phyloP scores from a whole-genome alignment of 371 early-diverging fungal species.

The Circinella umbellata region DNA sequence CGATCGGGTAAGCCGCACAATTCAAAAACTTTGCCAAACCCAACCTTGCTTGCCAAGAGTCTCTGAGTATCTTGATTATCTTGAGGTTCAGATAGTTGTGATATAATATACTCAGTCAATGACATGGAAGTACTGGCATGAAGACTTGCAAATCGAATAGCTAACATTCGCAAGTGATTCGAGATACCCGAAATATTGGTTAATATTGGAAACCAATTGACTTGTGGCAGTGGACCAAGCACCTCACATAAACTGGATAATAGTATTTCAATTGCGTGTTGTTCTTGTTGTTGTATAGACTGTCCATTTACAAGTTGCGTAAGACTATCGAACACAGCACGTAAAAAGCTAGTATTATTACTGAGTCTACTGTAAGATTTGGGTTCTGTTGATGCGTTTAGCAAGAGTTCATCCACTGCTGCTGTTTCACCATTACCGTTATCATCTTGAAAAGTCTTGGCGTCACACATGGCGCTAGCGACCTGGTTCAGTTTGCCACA shows the following conservation, averaged over 20 bases:
- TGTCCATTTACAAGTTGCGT: conserved; percentile 5
- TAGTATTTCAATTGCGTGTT: conserved; percentile 15
- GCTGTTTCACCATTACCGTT: conserved; percentile 1
- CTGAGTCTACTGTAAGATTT: conserved; percentile 53
- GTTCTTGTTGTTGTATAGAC: neutral
- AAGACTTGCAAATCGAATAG: conserved; percentile 50
- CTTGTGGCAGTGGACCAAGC: conserved; percentile 60
- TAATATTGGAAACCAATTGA: conserved; percentile 61
- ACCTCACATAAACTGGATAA: conserved; percentile 32
- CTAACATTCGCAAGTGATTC: conserved; percentile 19
- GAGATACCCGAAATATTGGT: conserved; percentile 37
- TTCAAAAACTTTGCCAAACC: conserved; percentile 52
- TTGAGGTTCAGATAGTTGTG: conserved; percentile 28
- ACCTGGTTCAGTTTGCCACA: conserved; percentile 38
- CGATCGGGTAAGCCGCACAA: conserved; percentile 43
- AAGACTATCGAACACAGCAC: conserved; percentile 52
- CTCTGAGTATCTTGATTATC: neutral
- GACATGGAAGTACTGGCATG: conserved; percentile 63
- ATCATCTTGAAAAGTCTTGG: conserved; percentile 10
- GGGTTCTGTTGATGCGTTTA: conserved; percentile 47
- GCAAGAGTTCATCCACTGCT: conserved; percentile 9
- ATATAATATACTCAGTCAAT: conserved; percentile 56
- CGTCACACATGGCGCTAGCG: conserved; percentile 12
- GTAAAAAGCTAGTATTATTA: conserved; percentile 56
- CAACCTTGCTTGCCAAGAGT: conserved; percentile 41